Evolutionary conservation across 2,329 filamentous ascomycete genomes (phyloP).

Genomic region (Fusarium citri): DNA sequence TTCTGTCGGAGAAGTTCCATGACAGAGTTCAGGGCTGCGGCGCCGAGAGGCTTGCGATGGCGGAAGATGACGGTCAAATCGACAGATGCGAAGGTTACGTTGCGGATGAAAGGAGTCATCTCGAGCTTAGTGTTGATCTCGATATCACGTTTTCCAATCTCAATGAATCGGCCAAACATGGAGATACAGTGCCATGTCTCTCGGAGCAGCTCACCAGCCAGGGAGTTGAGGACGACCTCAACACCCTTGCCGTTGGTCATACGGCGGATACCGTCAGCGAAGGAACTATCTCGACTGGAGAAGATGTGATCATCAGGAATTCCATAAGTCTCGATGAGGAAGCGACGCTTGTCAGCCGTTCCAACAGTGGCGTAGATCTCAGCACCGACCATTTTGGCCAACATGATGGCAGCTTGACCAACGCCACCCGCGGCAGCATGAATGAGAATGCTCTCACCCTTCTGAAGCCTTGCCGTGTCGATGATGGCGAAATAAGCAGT

Average conservation of each 20-base stretch:
- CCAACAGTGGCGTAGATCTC: constrained; percentile 37
- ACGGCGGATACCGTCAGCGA: not conserved
- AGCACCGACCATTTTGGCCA: not conserved
- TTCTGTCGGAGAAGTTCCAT: constrained; percentile 1
- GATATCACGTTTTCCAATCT: constrained; percentile 51
- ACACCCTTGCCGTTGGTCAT: constrained; percentile 46
- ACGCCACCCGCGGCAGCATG: constrained; percentile 5
- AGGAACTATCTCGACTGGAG: not conserved
- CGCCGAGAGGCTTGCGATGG: not conserved
- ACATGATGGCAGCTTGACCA: not conserved
- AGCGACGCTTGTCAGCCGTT: not conserved
- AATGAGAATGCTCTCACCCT: not conserved
- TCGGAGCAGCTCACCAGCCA: constrained; percentile 46
- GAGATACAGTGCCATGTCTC: constrained; percentile 51
- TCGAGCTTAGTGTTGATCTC: constrained; percentile 16
- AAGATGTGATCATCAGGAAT: constrained; percentile 50
- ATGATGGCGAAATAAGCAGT: not conserved
- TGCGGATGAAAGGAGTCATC: constrained; percentile 51
- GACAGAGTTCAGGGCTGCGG: not conserved
- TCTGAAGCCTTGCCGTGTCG: not conserved
- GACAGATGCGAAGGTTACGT: constrained; percentile 21
- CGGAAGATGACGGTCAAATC: constrained; percentile 4
- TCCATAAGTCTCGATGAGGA: constrained; percentile 42
- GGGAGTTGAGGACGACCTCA: constrained; percentile 49
- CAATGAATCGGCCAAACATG: constrained; percentile 49